Conservation (phyloP, 306 rosid genomes). For the Pyrus communis region DNA sequence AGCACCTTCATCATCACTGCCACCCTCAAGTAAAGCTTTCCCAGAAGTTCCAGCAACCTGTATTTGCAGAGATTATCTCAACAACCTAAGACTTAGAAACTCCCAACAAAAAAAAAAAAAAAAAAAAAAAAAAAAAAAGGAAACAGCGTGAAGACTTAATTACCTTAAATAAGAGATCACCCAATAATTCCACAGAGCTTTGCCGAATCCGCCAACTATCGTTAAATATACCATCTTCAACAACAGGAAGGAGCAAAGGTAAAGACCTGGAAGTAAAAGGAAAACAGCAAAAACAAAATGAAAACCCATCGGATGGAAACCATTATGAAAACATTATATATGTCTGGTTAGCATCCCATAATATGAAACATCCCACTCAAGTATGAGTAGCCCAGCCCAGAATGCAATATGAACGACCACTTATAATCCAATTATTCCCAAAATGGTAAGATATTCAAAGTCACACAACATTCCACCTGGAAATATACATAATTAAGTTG, state of each 20-base stretch:
- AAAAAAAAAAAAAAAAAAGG: background rate
- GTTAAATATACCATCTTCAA: conserved; percentile 94
- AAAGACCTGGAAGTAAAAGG: conserved; percentile 49
- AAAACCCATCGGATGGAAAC: background rate
- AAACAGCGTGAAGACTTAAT: conserved; percentile 10
- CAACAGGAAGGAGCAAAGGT: conserved; percentile 92
- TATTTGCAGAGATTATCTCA: conserved; percentile 10
- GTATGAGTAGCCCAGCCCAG: background rate
- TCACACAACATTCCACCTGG: background rate
- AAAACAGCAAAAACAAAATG: background rate
- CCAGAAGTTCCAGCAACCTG: conserved; percentile 99
- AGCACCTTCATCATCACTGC: conserved; percentile 99
- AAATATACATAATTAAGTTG: background rate
- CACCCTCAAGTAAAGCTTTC: conserved; percentile 98
- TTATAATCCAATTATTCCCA: background rate
- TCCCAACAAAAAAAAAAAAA: background rate
- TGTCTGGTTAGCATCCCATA: background rate
- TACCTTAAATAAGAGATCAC: conserved; percentile 94
- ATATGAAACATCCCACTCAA: background rate
- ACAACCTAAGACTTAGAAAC: background rate
- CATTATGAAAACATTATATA: background rate
- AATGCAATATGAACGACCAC: background rate
- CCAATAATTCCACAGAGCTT: conserved; percentile 93
- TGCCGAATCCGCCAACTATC: conserved; percentile 98
- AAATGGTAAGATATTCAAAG: background rate